Base-by-base conservation (phyloP, 805 yeast genomes). In the Komagataella pseudopastoris region DNA sequence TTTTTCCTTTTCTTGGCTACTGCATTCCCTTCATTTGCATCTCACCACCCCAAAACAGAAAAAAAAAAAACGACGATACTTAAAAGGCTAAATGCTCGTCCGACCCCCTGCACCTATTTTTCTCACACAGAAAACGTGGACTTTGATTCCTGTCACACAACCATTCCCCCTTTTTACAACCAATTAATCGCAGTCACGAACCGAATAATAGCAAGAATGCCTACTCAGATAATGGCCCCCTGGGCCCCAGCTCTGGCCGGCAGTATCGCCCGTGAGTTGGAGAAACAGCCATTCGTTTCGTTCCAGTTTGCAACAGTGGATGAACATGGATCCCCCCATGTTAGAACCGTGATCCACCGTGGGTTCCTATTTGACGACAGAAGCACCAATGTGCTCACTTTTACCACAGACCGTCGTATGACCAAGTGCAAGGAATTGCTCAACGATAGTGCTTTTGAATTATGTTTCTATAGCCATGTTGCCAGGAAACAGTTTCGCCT, bases 341-440 rank as follows among this genome's bases (percentile, higher is more conserved):
- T 80, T 49, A 68, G 95, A 56, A 83, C 93, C 0, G 77, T 87
- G 54, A 78, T 86, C 4, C 78, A 71, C 56, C 72, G 95, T 49
- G 93, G 89, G 6, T 88, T 85, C 64, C 67, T 88, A 49, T 88
- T 87, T 61, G 73, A 78, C 59, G 87, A 85, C 60, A 74, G 74
- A 55, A 71, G 76, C 52, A 81, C 83, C 23, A 87, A 85, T 59
- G 77, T 84, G 10, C 63, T 87, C 50, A 74, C 86, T 0, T 80
- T 84, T 58, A 76, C 83, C 46, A 83, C 93, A 1, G 96, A 88
- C 64, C 71, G 73, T 59, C 70, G 96, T 63, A 80, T 83, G 71
- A 68, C 69, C 49, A 88, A 88, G 64, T 74, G 72, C 58, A 65
- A 66, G 12, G 85, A 85, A 58, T 63, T 78, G 45, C 55, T 71